phyloP scores from a whole-genome alignment of 208 protist genomes.

The Naegleria lovaniensis region DNA sequence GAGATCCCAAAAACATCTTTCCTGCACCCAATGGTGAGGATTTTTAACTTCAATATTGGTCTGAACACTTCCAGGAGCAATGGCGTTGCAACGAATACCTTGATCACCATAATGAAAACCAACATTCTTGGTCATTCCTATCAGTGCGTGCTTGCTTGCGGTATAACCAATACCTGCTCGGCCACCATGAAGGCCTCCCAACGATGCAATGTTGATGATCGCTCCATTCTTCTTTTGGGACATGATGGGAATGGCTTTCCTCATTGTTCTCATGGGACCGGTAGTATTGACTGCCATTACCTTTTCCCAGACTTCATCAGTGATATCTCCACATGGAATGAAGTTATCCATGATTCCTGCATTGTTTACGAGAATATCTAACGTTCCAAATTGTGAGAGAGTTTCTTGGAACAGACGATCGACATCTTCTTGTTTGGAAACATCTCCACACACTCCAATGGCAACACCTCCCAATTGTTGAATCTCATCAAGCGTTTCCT shows the following conservation, averaged over 20 bases:
- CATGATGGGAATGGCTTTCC: not conserved
- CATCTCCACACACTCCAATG: not conserved
- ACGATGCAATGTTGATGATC: not conserved
- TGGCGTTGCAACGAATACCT: not conserved
- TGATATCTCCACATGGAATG: not conserved
- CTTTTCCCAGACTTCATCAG: not conserved
- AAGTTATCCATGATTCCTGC: slow-evolving; percentile 2
- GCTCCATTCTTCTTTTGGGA: not conserved
- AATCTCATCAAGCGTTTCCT: not conserved
- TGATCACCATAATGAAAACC: not conserved
- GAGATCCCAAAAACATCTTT: not conserved
- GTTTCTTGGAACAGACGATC: not conserved
- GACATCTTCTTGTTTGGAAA: not conserved
- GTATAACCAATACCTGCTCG: not conserved
- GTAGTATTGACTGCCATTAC: not conserved
- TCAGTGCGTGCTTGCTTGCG: not conserved
- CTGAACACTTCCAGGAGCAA: not conserved
- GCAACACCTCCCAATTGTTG: not conserved
- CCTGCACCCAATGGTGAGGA: not conserved
- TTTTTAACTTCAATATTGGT: not conserved
- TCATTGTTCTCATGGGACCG: not conserved
- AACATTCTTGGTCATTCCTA: slow-evolving; percentile 1
- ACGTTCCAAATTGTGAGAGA: not conserved
- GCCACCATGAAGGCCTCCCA: not conserved
- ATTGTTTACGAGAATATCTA: not conserved